A percentile compares a stretch with the other conserved stretches of the same genome.
phyloP scores from a whole-genome alignment of 805 yeast genomes.

The Metschnikowia corniflorae region DNA sequence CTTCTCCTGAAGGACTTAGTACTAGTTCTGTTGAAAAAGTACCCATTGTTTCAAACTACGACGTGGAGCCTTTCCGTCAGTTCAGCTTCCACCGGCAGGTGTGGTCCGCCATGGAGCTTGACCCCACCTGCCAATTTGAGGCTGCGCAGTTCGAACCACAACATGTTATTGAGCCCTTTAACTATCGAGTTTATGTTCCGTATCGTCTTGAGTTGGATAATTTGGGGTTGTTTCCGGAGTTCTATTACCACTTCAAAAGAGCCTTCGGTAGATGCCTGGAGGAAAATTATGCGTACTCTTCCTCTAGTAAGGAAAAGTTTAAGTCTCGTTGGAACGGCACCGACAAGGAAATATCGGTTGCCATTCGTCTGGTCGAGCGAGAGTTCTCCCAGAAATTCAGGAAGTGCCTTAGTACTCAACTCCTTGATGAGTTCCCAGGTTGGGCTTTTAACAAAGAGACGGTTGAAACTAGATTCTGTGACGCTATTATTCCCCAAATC shows the following conservation, averaged over 20 bases:
- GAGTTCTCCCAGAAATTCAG: background rate
- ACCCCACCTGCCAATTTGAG: too few relatives aligned
- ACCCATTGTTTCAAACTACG: too few relatives aligned
- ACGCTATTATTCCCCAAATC: too few relatives aligned
- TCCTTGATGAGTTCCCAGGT: background rate
- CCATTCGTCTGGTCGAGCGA: background rate
- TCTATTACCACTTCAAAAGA: background rate
- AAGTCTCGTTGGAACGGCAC: background rate
- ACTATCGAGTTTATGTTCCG: background rate
- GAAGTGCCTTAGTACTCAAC: background rate
- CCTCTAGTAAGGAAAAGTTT: background rate
- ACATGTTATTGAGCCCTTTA: background rate
- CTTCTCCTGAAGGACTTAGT: too few relatives aligned
- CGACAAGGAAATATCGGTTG: background rate
- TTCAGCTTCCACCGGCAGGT: too few relatives aligned
- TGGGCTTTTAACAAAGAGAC: background rate
- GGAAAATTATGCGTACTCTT: constrained; percentile 1
- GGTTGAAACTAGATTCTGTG: background rate
- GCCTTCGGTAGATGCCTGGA: background rate
- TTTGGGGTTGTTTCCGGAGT: constrained; percentile 2
- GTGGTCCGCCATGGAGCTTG: too few relatives aligned
- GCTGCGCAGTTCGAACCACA: background rate
- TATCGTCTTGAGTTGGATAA: constrained; percentile 1
- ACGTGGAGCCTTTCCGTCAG: too few relatives aligned
- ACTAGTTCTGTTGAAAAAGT: too few relatives aligned